Evolutionary conservation across 2,329 filamentous ascomycete genomes (phyloP).

Genomic region (Pyrenochaeta sp.): DNA sequence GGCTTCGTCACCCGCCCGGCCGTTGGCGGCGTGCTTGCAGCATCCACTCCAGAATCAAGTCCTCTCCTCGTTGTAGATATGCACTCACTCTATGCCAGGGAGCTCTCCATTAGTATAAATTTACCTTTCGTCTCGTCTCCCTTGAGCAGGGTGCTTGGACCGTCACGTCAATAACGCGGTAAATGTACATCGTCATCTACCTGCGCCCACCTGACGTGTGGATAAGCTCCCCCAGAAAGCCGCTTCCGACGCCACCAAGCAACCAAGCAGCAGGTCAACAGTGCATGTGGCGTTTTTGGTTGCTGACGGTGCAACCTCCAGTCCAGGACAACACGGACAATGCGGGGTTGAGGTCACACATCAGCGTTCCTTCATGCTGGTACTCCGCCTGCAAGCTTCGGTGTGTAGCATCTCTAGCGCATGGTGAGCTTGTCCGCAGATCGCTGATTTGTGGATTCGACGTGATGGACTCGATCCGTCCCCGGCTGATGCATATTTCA

Average conservation of each 20-base stretch:
- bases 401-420: slow-evolving; percentile 14
- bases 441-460: slow-evolving; percentile 18
- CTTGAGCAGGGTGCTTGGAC: slow-evolving; percentile 14
- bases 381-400: slow-evolving; percentile 17
- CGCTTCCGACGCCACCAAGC: slow-evolving; percentile 34
- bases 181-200: slow-evolving; percentile 40
- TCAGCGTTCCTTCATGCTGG: slow-evolving; percentile 23
- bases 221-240: slow-evolving; percentile 41
- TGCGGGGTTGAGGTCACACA: slow-evolving; percentile 41
- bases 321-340: slow-evolving; percentile 13
- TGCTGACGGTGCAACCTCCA: slow-evolving; percentile 19
- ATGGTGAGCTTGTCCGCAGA: slow-evolving; percentile 6
- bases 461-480: neutral
- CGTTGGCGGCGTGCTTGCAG: slow-evolving; percentile 6
- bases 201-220: slow-evolving; percentile 28
- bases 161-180: neutral
- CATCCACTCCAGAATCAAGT: slow-evolving; percentile 3
- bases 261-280: slow-evolving; percentile 7
- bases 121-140: slow-evolving; percentile 8
- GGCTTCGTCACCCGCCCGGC: slow-evolving; percentile 8
- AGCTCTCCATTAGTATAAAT: slow-evolving; percentile 6
- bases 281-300: slow-evolving; percentile 27
- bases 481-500: slow-evolving; percentile 5
- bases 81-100: slow-evolving; percentile 17
- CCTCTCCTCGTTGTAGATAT: slow-evolving; percentile 10